Base-by-base conservation (phyloP, 495 filamentous ascomycete species). In the Penicillium taxi region DNA sequence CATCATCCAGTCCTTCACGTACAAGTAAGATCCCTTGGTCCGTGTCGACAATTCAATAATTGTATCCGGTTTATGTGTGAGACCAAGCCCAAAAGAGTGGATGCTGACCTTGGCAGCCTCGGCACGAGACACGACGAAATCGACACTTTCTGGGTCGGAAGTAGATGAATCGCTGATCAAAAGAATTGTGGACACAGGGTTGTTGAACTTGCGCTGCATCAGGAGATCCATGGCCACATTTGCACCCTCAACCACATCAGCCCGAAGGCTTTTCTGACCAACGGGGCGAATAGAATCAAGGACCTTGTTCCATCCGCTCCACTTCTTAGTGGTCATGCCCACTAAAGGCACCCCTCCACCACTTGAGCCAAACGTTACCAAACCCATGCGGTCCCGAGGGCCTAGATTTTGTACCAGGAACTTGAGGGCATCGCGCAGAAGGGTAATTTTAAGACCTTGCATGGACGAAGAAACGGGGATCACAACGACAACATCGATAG, bases 1-100 rank as follows among this genome's bases (percentile, higher is more conserved):
- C 89, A 96, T 96, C 91, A 96, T 99, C 91, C 91, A 99, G 56
- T 99, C 91, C 59, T 96, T 96, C 50, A 96, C 89, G 52, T 96
- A 99, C 4, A 88, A 89, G 50, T 96, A 99, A 12, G 86, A 89
- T 3, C 89, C 91, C 63, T 96, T 99, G 5, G 91, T 99, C 35
- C 90, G 76, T 19, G 86, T 89, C 5, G 93, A 96, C 2, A 99
- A 64, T 52, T 96, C 91, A 33, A 99, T 95, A 85, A 99, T 93
- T 0, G 88, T 96, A 55, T 96, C 93, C 5, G 91, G 91, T 60
- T 99, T 99, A 63, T 99, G 91, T 0, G 91, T 96, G 62, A 95
- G 74, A 17, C 91, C 91, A 23, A 99, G 75, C 27, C 91, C 91
- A 51, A 96, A 96, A 0, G 93, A 96, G 58, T 96, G 87, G 39